Base-by-base conservation (phyloP, 257 asterid species). In the Paraleonurus japonicus region DNA sequence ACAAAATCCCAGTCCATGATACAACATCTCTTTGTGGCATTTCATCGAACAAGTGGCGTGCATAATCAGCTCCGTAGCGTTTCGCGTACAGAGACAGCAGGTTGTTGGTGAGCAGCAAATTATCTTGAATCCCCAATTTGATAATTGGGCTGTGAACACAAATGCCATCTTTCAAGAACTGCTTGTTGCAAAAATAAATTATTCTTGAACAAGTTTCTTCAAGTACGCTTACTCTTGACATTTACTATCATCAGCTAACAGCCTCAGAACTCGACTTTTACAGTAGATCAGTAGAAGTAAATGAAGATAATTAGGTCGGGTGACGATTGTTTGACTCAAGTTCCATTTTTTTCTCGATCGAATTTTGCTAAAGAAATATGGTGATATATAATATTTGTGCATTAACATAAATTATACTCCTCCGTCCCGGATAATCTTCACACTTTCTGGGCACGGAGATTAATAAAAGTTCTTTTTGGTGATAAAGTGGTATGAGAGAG, bases 141-240 rank as follows among this genome's bases (percentile, higher is more conserved):
- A 79, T 61, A 7, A 76, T 5, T 26, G 84, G 70, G 73, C 84
- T 72, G 84, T 80, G 84, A n/a, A 80, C 61, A 65, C 81, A 75
- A 61, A 80, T 19, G 69, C 84, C 84, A 54, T 80, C 79, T 80
- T 47, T 80, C 76, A 76, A 30, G 54, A 10, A 55, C 30, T 72
- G 61, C 70, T 67, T 80, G 81, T 80, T 80, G 81, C 79, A 74
- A 15, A 72, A 72, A 22, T 72, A 23, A 7, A 80, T 61, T 33
- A 80, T 72, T 37, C 70, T 72, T 8, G 84, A 61, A 72, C 84
- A 76, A 45, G 74, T 61, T 61, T 76, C 76, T 67, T 76, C 84
- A 5, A 80, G 9, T 43, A 68, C 23, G 64, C 35, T 76, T 73
- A 47, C 43, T 51, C 79, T 69, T 23, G 63, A 76, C 84, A 76